Evolutionary conservation across 2,329 filamentous ascomycete species (phyloP).

Genomic region (Arachnomyces sp.): DNA sequence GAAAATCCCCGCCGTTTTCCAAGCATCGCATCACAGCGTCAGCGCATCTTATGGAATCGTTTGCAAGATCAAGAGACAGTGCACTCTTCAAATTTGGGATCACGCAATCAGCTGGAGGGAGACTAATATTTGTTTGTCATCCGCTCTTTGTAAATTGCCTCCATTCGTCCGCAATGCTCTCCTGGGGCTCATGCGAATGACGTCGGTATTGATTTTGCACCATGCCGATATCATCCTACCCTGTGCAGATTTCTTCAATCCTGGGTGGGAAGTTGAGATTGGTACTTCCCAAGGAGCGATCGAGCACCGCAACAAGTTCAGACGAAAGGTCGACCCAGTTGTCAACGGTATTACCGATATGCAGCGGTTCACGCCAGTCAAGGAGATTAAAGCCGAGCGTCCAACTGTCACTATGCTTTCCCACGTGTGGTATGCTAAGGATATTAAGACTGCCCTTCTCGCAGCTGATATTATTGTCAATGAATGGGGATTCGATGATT

Average conservation of each 20-base stretch:
- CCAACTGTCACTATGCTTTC: slow-evolving; percentile 61
- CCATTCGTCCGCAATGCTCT: slow-evolving; percentile 44
- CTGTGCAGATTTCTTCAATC: slow-evolving; percentile 56
- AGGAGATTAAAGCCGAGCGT: slow-evolving; percentile 50
- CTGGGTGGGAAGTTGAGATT: slow-evolving; percentile 57
- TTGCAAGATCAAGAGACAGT: slow-evolving; percentile 54
- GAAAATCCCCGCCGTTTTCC: slow-evolving; percentile 52
- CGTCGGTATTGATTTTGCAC: slow-evolving; percentile 40
- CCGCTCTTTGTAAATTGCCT: slow-evolving; percentile 42
- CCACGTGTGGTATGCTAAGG: slow-evolving; percentile 49
- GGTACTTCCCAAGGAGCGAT: slow-evolving; percentile 51
- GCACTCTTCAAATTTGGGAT: slow-evolving; percentile 57
- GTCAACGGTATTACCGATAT: slow-evolving; percentile 60
- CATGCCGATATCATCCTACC: slow-evolving; percentile 56
- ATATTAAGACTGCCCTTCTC: slow-evolving; percentile 57
- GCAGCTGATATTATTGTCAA: slow-evolving; percentile 60
- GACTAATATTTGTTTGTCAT: slow-evolving; percentile 44
- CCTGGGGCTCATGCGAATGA: slow-evolving; percentile 42
- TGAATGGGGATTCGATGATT: slow-evolving; percentile 58
- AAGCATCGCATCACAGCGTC: slow-evolving; percentile 56
- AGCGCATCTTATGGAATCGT: slow-evolving; percentile 55
- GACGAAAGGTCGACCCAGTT: slow-evolving; percentile 56
- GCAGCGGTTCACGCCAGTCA: slow-evolving; percentile 55
- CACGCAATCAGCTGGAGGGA: slow-evolving; percentile 57
- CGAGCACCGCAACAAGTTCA: slow-evolving; percentile 51